These are phyloP conservation scores for Pulveroboletus sp. DNA, from an alignment of 768 basidiomycete genomes.

Conservation along the genomic window DNA sequence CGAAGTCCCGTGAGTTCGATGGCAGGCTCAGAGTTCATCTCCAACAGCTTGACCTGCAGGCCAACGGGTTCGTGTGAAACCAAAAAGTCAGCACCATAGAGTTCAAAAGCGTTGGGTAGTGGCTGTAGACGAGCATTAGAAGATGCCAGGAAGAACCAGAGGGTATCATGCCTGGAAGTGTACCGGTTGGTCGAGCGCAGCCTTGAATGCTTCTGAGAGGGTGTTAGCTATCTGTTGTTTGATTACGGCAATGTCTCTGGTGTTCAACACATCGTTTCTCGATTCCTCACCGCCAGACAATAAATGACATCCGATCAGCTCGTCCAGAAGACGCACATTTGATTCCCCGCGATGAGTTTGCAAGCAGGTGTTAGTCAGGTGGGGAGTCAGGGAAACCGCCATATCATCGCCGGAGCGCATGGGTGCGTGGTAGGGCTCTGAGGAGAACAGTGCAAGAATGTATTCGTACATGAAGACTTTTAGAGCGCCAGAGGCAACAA, in stretches of 20 bases:
- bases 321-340: slow-evolving; percentile 73
- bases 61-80: slow-evolving; percentile 44
- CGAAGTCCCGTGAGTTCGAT: slow-evolving; percentile 89
- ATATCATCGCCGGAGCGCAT: slow-evolving; percentile 23
- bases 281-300: slow-evolving; percentile 32
- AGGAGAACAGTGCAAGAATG: slow-evolving; percentile 85
- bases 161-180: slow-evolving; percentile 68
- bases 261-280: slow-evolving; percentile 14
- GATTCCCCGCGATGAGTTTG: slow-evolving; percentile 65
- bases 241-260: slow-evolving; percentile 45
- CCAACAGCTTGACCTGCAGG: slow-evolving; percentile 71
- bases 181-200: slow-evolving; percentile 74
- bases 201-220: slow-evolving; percentile 79
- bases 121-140: slow-evolving; percentile 42
- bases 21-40: slow-evolving; percentile 94
- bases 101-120: slow-evolving; percentile 87
- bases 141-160: not conserved
- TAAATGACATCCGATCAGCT: slow-evolving; percentile 64
- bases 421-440: slow-evolving; percentile 60
- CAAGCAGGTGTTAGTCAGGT: slow-evolving; percentile 90
- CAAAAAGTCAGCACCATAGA: slow-evolving; percentile 92
- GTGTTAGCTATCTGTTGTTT: slow-evolving; percentile 58
- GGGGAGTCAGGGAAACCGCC: slow-evolving; percentile 47
- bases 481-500: slow-evolving; percentile 69
- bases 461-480: slow-evolving; percentile 76